A percentile compares a stretch with the other conserved stretches of the same genome.
Conservation (phyloP, 768 basidiomycete genomes). For the Tulasnella sp. region DNA sequence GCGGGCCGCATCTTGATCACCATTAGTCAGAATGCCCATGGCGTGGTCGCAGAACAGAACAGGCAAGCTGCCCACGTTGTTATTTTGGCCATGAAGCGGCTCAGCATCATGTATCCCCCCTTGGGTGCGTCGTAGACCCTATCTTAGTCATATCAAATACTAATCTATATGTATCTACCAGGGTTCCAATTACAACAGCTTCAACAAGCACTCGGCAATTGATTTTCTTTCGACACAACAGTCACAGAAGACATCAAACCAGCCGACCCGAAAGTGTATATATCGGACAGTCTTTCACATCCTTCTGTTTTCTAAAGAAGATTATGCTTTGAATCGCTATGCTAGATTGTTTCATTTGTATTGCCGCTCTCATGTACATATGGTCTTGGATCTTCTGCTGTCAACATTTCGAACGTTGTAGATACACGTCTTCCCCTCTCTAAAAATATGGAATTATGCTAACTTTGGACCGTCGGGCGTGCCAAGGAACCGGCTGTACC, state of each 20-base stretch:
- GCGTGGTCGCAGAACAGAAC: slow-evolving; percentile 1
- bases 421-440: too few species aligned
- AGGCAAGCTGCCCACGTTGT: neutral
- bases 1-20: neutral
- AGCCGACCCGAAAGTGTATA: too few species aligned
- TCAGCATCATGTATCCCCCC: slow-evolving; percentile 7
- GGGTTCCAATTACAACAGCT: slow-evolving; percentile 8
- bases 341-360: too few species aligned
- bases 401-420: too few species aligned
- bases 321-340: too few species aligned
- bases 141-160: neutral
- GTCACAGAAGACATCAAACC: neutral
- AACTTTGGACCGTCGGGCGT: too few species aligned
- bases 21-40: neutral
- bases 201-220: neutral
- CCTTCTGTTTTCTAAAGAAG: too few species aligned
- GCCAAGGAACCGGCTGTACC: too few species aligned
- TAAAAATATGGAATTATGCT: too few species aligned
- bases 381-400: too few species aligned
- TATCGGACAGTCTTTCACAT: too few species aligned
- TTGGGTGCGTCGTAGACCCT: neutral
- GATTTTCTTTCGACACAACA: neutral
- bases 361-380: too few species aligned
- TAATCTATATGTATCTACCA: neutral
- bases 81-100: neutral